Evolutionary conservation across 2,329 filamentous ascomycete genomes (phyloP).

Genomic region (Hypomyces rosellus): DNA sequence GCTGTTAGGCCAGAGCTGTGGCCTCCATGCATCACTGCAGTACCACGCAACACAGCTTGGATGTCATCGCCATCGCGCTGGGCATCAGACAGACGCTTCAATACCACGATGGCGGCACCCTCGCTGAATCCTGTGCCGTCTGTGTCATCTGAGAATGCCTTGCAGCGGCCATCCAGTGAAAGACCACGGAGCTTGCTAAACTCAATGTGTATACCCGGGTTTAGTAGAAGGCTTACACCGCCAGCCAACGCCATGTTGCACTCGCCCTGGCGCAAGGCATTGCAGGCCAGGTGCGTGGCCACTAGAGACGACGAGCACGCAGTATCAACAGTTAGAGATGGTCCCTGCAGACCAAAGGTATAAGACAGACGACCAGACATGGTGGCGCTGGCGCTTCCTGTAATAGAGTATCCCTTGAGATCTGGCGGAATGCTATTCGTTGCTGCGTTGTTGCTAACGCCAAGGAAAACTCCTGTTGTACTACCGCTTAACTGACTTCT

Average conservation of each 20-base stretch:
- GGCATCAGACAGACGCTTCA: slow-evolving; percentile 39
- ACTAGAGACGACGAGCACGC: slow-evolving; percentile 45
- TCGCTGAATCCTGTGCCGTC: slow-evolving; percentile 17
- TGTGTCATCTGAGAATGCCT: too few relatives aligned
- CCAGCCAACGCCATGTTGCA: slow-evolving; percentile 15
- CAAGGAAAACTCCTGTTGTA: slow-evolving; percentile 40
- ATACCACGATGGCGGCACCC: slow-evolving; percentile 23
- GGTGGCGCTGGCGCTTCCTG: slow-evolving; percentile 10
- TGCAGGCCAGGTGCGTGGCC: slow-evolving; percentile 41
- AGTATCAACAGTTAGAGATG: slow-evolving; percentile 44
- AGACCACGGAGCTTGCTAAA: too few relatives aligned
- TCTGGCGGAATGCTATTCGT: not conserved
- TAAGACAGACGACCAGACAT: slow-evolving; percentile 15
- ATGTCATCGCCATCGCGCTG: slow-evolving; percentile 34
- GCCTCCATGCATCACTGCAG: slow-evolving; percentile 33
- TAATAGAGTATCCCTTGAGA: slow-evolving; percentile 14
- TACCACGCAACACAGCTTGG: slow-evolving; percentile 27
- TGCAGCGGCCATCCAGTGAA: too few relatives aligned
- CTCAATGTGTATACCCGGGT: too few relatives aligned
- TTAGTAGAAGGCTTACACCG: slow-evolving; percentile 14
- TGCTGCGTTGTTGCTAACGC: slow-evolving; percentile 26
- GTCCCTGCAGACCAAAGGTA: slow-evolving; percentile 40
- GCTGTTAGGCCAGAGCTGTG: slow-evolving; percentile 1
- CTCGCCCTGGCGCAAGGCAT: slow-evolving; percentile 28
- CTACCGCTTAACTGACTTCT: slow-evolving; percentile 37